Evolutionary conservation across 495 filamentous ascomycete genomes (phyloP).

Genomic region (Poronia punctata): DNA sequence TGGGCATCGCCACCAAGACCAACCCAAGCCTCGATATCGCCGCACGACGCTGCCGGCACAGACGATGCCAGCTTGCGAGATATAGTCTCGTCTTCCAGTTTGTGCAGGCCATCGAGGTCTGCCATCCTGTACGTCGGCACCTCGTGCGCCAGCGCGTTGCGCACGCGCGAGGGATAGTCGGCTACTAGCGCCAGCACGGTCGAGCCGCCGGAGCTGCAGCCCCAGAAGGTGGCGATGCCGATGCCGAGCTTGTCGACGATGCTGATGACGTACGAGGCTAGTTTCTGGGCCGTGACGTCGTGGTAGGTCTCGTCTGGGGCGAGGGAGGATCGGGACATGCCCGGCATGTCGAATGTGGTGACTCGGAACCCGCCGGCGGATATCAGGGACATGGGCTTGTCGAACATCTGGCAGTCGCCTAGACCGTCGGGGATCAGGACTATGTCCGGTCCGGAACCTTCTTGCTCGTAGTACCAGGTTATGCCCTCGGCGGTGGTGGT

Average conservation of each 20-base stretch:
- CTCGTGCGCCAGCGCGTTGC: constrained; percentile 18
- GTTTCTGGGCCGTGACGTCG: constrained; percentile 13
- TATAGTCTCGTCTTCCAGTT: constrained; percentile 11
- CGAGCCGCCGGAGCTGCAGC: constrained; percentile 18
- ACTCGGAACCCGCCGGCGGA: constrained; percentile 15
- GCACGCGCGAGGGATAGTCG: constrained; percentile 11
- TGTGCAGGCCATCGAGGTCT: constrained; percentile 1
- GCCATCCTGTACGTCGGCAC: constrained; percentile 9
- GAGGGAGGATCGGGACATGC: constrained; percentile 17
- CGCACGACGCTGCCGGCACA: constrained; percentile 6
- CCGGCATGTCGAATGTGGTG: constrained; percentile 28
- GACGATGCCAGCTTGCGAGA: neutral
- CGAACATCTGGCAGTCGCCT: constrained; percentile 21
- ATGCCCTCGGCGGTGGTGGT: constrained; percentile 18
- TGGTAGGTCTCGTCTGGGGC: constrained; percentile 7
- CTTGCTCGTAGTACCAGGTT: constrained; percentile 19
- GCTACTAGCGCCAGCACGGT: constrained; percentile 13
- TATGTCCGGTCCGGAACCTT: constrained; percentile 17
- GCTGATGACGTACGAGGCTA: constrained; percentile 17
- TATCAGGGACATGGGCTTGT: constrained; percentile 9
- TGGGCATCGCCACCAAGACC: constrained; percentile 15
- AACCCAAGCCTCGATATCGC: constrained; percentile 16
- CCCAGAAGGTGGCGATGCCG: constrained; percentile 15
- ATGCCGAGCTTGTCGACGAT: constrained; percentile 21
- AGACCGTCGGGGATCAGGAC: constrained; percentile 22